These are phyloP conservation scores for Globisporangium sylvaticum DNA, from an alignment of 352 stramenopile species.

Conservation along the genomic window DNA sequence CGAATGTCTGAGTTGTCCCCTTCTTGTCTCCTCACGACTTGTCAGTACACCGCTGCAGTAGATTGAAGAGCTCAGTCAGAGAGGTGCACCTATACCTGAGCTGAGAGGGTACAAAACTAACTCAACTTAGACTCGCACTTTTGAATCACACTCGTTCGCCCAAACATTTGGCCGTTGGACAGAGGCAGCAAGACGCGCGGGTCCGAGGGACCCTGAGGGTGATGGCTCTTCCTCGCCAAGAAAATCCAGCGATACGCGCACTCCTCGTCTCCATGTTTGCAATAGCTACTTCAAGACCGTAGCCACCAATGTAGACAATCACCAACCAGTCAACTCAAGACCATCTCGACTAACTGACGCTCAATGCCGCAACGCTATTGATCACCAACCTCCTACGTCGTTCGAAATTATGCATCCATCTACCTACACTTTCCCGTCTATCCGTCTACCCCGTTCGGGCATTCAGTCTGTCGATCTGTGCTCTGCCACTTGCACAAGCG, in stretches of 20 bases:
- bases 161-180: background rate
- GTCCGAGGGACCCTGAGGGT: background rate
- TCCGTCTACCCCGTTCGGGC: background rate
- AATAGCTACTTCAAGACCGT: background rate
- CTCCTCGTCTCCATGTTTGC: background rate
- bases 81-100: background rate
- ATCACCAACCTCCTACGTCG: background rate
- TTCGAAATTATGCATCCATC: background rate
- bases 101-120: background rate
- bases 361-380: background rate
- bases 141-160: background rate
- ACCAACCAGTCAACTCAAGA: background rate
- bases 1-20: background rate
- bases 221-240: background rate
- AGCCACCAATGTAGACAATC: background rate
- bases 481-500: background rate
- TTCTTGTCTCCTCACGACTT: too few species aligned
- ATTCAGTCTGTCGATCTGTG: background rate
- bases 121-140: background rate
- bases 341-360: background rate
- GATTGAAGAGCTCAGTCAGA: too few species aligned
- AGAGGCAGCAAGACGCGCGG: background rate
- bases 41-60: too few species aligned
- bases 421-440: background rate
- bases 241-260: slow-evolving; percentile 6